Conservation (phyloP, 345 rosid genomes). For the Schrenkiella parvula region DNA sequence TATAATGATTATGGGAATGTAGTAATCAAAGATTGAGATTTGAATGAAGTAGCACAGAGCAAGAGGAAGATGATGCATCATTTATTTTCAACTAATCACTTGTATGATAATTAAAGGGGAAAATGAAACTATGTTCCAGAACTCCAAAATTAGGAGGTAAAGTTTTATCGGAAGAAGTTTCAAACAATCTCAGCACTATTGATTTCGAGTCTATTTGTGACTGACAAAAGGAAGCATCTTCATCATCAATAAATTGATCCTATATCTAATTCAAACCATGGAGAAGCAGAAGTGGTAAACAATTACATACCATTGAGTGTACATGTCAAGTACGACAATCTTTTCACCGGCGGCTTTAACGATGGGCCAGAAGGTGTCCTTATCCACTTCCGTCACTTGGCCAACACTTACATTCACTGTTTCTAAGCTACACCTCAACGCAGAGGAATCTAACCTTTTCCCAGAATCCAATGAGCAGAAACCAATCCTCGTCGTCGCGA, state of each 20-base stretch:
- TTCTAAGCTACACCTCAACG: slow-evolving; percentile 64
- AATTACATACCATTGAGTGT: slow-evolving; percentile 70
- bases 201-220: background rate
- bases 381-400: slow-evolving; percentile 81
- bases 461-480: background rate
- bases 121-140: background rate
- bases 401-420: slow-evolving; percentile 62
- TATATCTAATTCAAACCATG: background rate
- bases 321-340: slow-evolving; percentile 91
- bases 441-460: slow-evolving; percentile 18
- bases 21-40: background rate
- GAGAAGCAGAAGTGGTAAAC: background rate
- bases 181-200: background rate
- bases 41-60: background rate
- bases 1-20: background rate
- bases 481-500: slow-evolving; percentile 7
- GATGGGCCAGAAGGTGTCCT: slow-evolving; percentile 94
- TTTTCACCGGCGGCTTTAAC: slow-evolving; percentile 85
- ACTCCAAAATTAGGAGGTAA: background rate
- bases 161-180: background rate
- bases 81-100: background rate
- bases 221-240: background rate
- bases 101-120: background rate
- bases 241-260: background rate
- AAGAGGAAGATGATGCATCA: background rate